Conservation (phyloP, 257 asterid species). For the Solanum bukasovii region DNA sequence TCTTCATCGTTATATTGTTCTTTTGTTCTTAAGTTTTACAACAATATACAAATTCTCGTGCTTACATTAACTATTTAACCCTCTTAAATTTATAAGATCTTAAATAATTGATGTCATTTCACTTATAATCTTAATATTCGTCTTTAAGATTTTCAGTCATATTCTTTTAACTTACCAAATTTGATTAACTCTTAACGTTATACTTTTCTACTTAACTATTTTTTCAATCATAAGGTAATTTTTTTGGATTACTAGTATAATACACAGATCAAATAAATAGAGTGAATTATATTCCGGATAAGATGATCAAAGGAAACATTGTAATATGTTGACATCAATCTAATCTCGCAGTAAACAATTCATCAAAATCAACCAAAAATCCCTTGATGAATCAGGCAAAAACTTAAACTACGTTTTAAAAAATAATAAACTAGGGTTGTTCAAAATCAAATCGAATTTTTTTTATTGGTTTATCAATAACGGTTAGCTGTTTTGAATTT, state of each 20-base stretch:
- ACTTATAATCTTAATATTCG: background rate
- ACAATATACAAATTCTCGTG: background rate
- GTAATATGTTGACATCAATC: background rate
- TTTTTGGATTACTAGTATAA: background rate
- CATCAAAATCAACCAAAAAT: background rate
- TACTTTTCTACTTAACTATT: background rate
- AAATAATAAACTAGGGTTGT: background rate
- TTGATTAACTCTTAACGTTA: background rate
- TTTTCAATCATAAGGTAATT: background rate
- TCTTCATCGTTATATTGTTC: too few species aligned
- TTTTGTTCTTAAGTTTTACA: too few species aligned
- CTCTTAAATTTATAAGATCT: background rate
- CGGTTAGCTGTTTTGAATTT: background rate
- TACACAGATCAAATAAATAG: background rate
- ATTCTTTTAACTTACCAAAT: background rate
- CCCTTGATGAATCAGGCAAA: background rate
- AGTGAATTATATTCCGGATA: background rate
- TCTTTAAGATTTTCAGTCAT: background rate
- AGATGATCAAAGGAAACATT: background rate
- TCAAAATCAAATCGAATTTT: fast-evolving
- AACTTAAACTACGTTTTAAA: background rate
- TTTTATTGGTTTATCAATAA: too few species aligned
- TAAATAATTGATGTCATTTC: background rate
- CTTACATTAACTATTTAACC: background rate
- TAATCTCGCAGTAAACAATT: background rate